A percentile compares a stretch with the other conserved stretches of the same genome.
Conservation (phyloP, 106 monocot species). For the Allium fistulosum region DNA sequence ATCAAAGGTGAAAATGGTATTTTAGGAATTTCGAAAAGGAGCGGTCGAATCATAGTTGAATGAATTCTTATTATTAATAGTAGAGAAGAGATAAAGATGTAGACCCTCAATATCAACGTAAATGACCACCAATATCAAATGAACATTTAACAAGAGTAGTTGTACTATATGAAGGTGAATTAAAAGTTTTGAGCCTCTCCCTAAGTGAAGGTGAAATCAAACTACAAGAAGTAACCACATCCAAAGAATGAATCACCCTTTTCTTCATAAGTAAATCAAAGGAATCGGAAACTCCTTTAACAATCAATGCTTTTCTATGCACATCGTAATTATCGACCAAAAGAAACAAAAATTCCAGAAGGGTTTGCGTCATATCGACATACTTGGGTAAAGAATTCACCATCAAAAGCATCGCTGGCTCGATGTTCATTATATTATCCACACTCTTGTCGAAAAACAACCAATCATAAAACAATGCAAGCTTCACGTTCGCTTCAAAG, state of each 20-base stretch:
- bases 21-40: too few relatives aligned
- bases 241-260: constrained; percentile 68
- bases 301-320: constrained; percentile 39
- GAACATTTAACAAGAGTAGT: background rate
- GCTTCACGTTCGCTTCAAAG: constrained; percentile 66
- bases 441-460: constrained; percentile 55
- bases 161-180: background rate
- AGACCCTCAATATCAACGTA: too few relatives aligned
- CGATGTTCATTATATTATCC: constrained; percentile 71
- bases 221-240: constrained; percentile 14
- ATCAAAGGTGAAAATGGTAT: too few relatives aligned
- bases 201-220: constrained; percentile 38
- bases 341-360: constrained; percentile 86
- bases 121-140: too few relatives aligned
- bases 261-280: constrained; percentile 38
- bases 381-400: constrained; percentile 68
- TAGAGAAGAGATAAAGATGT: too few relatives aligned
- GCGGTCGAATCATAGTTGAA: too few relatives aligned
- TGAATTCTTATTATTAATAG: too few relatives aligned
- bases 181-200: constrained; percentile 23
- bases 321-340: constrained; percentile 82
- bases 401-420: constrained; percentile 86
- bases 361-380: constrained; percentile 44
- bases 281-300: constrained; percentile 25
- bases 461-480: constrained; percentile 94